Evolutionary conservation across 2,329 filamentous ascomycete genomes (phyloP).

Genomic region (Trichoderma citrinoviride): DNA sequence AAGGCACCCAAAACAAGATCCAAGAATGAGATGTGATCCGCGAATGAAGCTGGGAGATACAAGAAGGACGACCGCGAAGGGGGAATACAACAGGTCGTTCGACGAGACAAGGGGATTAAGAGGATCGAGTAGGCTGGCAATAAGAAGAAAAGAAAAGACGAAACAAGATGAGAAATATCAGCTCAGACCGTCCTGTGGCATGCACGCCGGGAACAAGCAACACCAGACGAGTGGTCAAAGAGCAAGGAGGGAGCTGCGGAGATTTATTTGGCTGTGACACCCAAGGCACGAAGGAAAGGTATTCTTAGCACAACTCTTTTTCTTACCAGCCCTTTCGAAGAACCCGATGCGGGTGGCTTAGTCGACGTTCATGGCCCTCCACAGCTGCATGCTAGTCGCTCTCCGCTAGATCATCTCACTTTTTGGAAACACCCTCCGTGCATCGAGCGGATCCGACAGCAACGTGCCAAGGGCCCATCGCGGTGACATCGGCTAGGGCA

Average conservation of each 20-base stretch:
- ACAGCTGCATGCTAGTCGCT: constrained; percentile 4
- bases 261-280: constrained; percentile 11
- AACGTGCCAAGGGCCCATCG: constrained; percentile 3
- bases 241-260: neutral
- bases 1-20: too few relatives aligned
- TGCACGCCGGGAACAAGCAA: neutral
- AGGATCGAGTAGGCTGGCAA: neutral
- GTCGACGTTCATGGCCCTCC: constrained; percentile 16
- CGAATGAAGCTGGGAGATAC: neutral
- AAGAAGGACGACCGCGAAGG: neutral
- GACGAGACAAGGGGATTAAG: neutral
- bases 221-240: neutral
- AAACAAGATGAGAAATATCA: neutral
- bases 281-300: neutral
- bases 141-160: neutral
- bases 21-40: neutral
- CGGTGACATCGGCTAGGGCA: neutral
- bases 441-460: constrained; percentile 3
- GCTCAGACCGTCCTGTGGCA: constrained; percentile 7
- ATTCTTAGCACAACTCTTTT: constrained; percentile 1
- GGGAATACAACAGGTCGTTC: neutral
- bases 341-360: constrained; percentile 19
- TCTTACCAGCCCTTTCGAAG: constrained; percentile 3
- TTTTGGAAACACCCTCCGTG: constrained; percentile 9
- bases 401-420: constrained; percentile 19